Percentiles rank a stretch among this genome's conserved stretches.
Conservation (phyloP, 371 early-diverging fungal genomes). For the Modicella reniformis region DNA sequence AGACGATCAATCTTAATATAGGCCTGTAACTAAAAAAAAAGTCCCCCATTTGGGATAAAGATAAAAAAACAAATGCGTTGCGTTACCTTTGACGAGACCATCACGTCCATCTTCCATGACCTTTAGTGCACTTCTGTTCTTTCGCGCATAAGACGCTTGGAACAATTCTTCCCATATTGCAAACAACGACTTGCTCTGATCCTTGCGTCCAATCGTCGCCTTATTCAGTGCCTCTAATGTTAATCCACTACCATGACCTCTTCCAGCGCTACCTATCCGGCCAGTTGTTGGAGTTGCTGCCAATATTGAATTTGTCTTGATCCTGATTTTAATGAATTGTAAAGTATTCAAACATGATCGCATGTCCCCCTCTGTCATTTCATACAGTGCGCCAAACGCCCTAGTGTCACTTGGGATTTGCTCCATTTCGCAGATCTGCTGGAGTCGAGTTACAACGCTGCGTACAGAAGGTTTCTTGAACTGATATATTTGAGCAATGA, state of each 20-base stretch:
- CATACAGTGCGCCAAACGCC: constrained; percentile 78
- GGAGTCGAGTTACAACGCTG: constrained; percentile 79
- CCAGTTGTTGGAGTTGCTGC: constrained; percentile 1
- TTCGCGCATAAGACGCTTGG: constrained; percentile 53
- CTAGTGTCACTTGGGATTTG: constrained; percentile 79
- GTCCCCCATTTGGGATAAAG: too few relatives aligned
- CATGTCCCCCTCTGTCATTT: constrained; percentile 86
- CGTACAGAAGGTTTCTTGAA: constrained; percentile 76
- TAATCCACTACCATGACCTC: constrained; percentile 46
- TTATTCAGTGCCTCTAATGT: constrained; percentile 67
- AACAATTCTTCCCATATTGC: constrained; percentile 85
- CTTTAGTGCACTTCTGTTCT: constrained; percentile 42
- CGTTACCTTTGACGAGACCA: constrained; percentile 53
- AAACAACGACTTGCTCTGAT: constrained; percentile 80
- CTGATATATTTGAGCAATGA: constrained; percentile 75
- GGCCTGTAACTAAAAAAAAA: too few relatives aligned
- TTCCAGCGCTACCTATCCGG: constrained; percentile 10
- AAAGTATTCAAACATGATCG: constrained; percentile 87
- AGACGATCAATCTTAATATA: too few relatives aligned
- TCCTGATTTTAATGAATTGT: constrained; percentile 71
- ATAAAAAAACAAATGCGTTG: background rate
- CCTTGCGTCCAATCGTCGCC: constrained; percentile 80
- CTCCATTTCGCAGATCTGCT: constrained; percentile 84
- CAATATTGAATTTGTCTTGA: constrained; percentile 3
- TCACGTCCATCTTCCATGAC: constrained; percentile 48